Base-by-base conservation (phyloP, 768 basidiomycete genomes). In the Podaxis rugospora region DNA sequence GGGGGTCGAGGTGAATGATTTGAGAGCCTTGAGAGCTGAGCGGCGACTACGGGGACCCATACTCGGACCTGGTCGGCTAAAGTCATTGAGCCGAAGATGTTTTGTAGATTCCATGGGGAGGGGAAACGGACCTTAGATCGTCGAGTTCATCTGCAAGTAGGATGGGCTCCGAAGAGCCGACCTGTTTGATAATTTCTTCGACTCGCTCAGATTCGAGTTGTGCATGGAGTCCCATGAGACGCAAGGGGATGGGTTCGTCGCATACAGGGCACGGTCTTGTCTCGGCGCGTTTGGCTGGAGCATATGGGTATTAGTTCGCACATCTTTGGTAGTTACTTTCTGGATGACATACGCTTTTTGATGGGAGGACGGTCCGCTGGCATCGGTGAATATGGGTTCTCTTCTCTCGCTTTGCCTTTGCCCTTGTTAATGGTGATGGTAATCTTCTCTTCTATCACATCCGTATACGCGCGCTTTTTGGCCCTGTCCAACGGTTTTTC, bases 221-320 rank as follows among this genome's bases (percentile, higher is more conserved):
- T 2, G 81, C 78, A 65, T 93, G 92, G 59, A 75, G 78, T 2
- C 76, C 77, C 14, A 93, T 77, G n/a, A 92, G 78, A 11, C 90
- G 85, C 23, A 91, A 68, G 13, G 91, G 90, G 44, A 93, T 88
- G 40, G 69, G 69, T 69, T 93, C 90, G 13, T 79, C 74, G 72
- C 91, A 93, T 40, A 88, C 83, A 1, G 91, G 92, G 67, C 91
- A 93, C 61, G 76, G 76, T 60, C 85, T 78, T 2, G 89, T 93
- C 68, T 92, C 90, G 16, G 87, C 90, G 47, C 87, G 83, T 70
- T 85, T 89, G 3, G 79, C 89, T 90, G 60, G 10, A 51, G 9
- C 23, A 5, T 21, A 42, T 27, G 5, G 23, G 6, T 36, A 11
- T 36, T 27, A 53, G 55, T 21, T 28, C 46, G 9, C 39, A 7